Percentiles rank a stretch among this genome's conserved stretches.
phyloP scores from a whole-genome alignment of 2,329 filamentous ascomycete species.

The Phaeoacremonium minimum region DNA sequence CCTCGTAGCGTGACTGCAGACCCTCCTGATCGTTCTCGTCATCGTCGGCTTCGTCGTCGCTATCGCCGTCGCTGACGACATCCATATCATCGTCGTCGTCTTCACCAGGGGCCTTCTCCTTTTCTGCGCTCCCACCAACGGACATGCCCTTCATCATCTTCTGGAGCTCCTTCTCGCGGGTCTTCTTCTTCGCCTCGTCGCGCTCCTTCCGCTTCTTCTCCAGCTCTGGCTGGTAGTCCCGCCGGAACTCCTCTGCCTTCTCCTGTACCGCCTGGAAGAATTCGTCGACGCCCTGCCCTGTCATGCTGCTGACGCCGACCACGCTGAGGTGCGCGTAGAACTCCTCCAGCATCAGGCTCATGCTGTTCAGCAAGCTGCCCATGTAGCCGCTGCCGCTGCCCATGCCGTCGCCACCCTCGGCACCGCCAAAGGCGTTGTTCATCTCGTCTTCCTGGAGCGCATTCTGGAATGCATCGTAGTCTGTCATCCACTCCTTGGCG shows the following conservation, averaged over 20 bases:
- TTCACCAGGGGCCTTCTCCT: constrained; percentile 14
- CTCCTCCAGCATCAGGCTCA: constrained; percentile 96
- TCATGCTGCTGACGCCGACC: constrained; percentile 89
- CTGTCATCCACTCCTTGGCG: constrained; percentile 98
- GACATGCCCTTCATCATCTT: constrained; percentile 94
- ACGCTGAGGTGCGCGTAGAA: constrained; percentile 94
- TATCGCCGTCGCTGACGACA: constrained; percentile 37
- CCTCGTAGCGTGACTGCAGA: constrained; percentile 71
- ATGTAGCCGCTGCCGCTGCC: constrained; percentile 88
- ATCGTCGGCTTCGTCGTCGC: constrained; percentile 53
- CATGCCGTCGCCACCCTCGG: constrained; percentile 57
- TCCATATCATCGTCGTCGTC: constrained; percentile 37
- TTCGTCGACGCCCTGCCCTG: constrained; percentile 84
- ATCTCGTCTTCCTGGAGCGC: constrained; percentile 79
- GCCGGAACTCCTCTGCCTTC: constrained; percentile 83
- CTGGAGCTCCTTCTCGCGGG: constrained; percentile 76
- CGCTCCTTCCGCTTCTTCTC: constrained; percentile 73
- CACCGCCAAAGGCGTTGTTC: constrained; percentile 68
- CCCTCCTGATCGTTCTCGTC: constrained; percentile 61
- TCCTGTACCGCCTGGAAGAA: constrained; percentile 88
- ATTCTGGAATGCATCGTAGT: constrained; percentile 92
- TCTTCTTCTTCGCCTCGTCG: constrained; percentile 67
- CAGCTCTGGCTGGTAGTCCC: constrained; percentile 88
- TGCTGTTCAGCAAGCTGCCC: constrained; percentile 91
- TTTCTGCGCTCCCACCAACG: constrained; percentile 25